Evolutionary conservation across 2,329 filamentous ascomycete species (phyloP), one percentile per base, ranked within the genome.

Genomic region (Venturia asperata): DNA sequence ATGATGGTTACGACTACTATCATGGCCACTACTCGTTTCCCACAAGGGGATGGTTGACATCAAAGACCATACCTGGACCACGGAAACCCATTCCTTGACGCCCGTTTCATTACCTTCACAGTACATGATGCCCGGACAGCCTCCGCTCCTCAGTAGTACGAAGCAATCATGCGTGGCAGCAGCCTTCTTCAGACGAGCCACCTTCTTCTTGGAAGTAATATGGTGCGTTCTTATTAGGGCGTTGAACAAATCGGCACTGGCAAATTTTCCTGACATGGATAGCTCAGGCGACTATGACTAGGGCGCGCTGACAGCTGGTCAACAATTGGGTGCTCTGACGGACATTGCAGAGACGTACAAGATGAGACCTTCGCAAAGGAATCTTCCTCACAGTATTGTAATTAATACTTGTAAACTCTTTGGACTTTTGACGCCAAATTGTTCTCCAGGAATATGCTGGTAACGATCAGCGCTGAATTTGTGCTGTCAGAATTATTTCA

Each of bases 151-250:
- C 0, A 91, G 77, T 3, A 92, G 77, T 1, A 88, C 84, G 68
- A 83, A 87, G 62, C 87, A 82, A 65, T 85, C 77, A 68, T 83
- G 78, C 60, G 82, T 79, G 41, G 83, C 80, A 7, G 87, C 85
- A 1, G 86, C 85, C 73, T 88, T 87, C 62, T 80, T 84, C 27
- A 92, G 80, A 65, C 80, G 80, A 34, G 80, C 77, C 56, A 87
- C 81, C 72, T 92, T 92, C 73, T 91, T 91, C 68, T 88, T 86
- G 0, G 87, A 91, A 4, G 88, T 92, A 71, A 92, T 91, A 74
- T 92, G 89, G 70, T 92, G 89, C 0, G 89, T 92, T 63, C 88
- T 84, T 67, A 92, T 90, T 58, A 92, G 78, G 39, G 87, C 83
- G 72, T 84, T 83, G 71, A 76, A 82, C 24, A 62, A 13, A 10